Evolutionary conservation across 352 stramenopile species (phyloP), one percentile per base, ranked within the genome.

Genomic region (Globisporangium megalacanthum): DNA sequence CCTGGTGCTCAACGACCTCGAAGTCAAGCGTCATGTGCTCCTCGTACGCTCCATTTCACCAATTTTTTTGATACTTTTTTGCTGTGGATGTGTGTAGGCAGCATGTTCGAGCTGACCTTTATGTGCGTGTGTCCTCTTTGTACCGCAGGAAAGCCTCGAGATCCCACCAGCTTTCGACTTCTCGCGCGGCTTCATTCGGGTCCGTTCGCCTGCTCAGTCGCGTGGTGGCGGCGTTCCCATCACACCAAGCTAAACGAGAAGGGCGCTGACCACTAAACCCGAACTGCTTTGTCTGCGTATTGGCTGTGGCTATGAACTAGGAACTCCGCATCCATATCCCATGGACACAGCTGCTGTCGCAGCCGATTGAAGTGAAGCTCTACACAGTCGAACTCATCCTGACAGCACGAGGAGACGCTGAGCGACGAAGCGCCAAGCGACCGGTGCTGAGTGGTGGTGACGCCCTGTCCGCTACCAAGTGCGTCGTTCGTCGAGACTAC

Each of bases 381-480:
- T 95, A 92, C 67, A 95, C 85, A 31, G 79, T 93, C n/a, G 85
- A 95, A 52, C 69, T 95, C 33, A 95, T 95, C 56, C 61, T 95
- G 4, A 91, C 81, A 6, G 79, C 79, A 42, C 77, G 77, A 10
- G 69, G 70, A 14, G 61, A 70, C 22, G 51, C 46, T 6, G 56
- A 77, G 14, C 49, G 39, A 9, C 37, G 29, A 46, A 59, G 15
- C 60, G 57, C 11, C 29, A 57, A 39, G 56, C 62, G 64, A 14
- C 56, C 60, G 15, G 46, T 54, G 17, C 73, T 63, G 1, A 36
- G 59, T 10, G 53, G 72, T 1, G 36, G 29, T 17, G 37, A 56
- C 6, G 17, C 29, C 22, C 29, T 39, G 20, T 33, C 49, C 13
- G 29, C 49, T 29, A 4, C 25, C 25, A 29, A 29, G 25, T 29